Percentiles rank a stretch among this genome's conserved stretches.
Conservation (phyloP, 2,329 filamentous ascomycete species). For the Colletotrichum plurivorum region DNA sequence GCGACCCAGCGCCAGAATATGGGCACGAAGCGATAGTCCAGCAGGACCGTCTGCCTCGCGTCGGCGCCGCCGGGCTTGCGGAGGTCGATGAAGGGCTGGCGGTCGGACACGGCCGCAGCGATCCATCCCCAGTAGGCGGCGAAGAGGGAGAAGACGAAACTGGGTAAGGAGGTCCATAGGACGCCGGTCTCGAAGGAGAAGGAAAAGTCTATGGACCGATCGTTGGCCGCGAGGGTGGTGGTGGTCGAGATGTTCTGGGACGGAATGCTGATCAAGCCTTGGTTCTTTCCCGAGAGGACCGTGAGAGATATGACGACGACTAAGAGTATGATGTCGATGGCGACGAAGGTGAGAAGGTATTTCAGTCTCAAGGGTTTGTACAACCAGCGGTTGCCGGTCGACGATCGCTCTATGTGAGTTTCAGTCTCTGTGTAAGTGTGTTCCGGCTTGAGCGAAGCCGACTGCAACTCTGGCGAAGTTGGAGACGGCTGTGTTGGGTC, state of each 20-base stretch:
- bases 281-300: neutral
- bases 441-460: neutral
- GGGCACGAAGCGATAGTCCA: constrained; percentile 21
- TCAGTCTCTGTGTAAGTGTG: neutral
- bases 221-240: neutral
- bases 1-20: constrained; percentile 17
- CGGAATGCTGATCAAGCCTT: constrained; percentile 13
- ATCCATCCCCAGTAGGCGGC: constrained; percentile 25
- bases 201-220: neutral
- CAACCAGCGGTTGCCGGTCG: neutral
- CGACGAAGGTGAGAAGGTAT: constrained; percentile 3
- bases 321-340: neutral
- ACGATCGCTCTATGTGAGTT: neutral
- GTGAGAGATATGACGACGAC: constrained; percentile 5
- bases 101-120: neutral
- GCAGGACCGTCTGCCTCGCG: neutral
- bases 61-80: constrained; percentile 8
- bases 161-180: constrained; percentile 10
- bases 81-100: constrained; percentile 22
- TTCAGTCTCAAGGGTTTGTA: neutral
- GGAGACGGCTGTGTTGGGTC: neutral
- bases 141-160: constrained; percentile 15
- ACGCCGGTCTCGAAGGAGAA: constrained; percentile 6
- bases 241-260: neutral
- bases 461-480: neutral